Evolutionary conservation across 2,329 filamentous ascomycete species (phyloP).

Genomic region (Ambrosiella xylebori): DNA sequence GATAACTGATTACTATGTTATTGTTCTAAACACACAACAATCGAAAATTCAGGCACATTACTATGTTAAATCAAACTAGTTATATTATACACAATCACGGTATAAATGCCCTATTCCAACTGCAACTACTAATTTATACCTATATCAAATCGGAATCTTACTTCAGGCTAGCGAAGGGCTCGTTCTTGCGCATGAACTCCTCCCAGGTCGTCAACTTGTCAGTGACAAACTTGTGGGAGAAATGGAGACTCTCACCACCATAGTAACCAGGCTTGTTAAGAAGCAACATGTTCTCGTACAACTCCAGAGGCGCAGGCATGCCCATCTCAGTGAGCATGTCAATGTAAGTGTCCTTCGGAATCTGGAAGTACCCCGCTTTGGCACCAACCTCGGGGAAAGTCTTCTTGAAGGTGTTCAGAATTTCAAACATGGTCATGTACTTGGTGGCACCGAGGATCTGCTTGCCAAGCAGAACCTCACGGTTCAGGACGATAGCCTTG

Average conservation of each 20-base stretch:
- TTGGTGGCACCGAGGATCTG: constrained; percentile 21
- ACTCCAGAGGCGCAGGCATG: constrained; percentile 19
- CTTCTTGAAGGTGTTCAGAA: constrained; percentile 18
- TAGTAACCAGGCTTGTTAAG: constrained; percentile 27
- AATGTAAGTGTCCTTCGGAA: constrained; percentile 22
- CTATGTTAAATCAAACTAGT: too few relatives aligned
- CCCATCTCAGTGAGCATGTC: constrained; percentile 18
- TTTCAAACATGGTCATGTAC: constrained; percentile 21
- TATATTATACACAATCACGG: neutral
- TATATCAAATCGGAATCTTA: neutral
- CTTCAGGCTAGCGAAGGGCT: constrained; percentile 9
- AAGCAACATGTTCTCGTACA: constrained; percentile 27
- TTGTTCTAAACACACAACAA: too few relatives aligned
- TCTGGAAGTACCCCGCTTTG: constrained; percentile 18
- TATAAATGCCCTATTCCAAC: too few relatives aligned
- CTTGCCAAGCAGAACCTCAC: constrained; percentile 18
- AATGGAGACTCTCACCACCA: constrained; percentile 19
- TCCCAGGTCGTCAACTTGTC: constrained; percentile 24
- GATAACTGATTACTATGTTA: too few relatives aligned
- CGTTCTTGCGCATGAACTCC: constrained; percentile 19
- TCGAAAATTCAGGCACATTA: too few relatives aligned
- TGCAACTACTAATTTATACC: too few relatives aligned
- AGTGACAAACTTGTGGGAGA: constrained; percentile 20
- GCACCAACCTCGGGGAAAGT: constrained; percentile 22
- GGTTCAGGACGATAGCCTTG: constrained; percentile 17